These are phyloP conservation scores for Pichia norvegensis DNA, from an alignment of 1,139 yeast species.

Conservation along the genomic window DNA sequence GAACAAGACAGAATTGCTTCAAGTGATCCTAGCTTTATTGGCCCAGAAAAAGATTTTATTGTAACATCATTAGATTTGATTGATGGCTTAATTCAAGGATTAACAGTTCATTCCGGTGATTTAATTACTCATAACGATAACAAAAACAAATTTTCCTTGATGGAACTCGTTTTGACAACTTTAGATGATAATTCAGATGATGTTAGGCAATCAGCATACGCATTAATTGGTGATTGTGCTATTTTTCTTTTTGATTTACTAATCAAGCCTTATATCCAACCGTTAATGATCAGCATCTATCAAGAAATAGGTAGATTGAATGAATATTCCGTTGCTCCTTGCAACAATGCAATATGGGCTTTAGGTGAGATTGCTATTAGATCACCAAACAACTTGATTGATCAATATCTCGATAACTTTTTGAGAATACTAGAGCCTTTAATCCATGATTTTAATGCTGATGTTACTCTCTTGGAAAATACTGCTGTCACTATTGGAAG, in stretches of 20 bases:
- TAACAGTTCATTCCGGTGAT: conserved; percentile 55
- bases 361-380: conserved; percentile 78
- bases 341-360: conserved; percentile 92
- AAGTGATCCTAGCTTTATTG: conserved; percentile 59
- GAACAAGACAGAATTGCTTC: conserved; percentile 59
- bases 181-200: conserved; percentile 73
- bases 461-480: conserved; percentile 68
- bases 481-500: conserved; percentile 94
- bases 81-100: conserved; percentile 89
- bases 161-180: conserved; percentile 61
- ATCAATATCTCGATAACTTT: conserved; percentile 55
- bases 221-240: conserved; percentile 81
- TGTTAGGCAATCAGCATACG: conserved; percentile 89
- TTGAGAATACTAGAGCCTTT: conserved; percentile 59
- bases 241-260: conserved; percentile 49
- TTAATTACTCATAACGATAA: conserved; percentile 38
- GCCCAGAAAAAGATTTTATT: conserved; percentile 86
- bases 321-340: conserved; percentile 48
- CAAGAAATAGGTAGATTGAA: conserved; percentile 54
- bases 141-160: conserved; percentile 34
- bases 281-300: conserved; percentile 55
- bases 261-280: conserved; percentile 50
- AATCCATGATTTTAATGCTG: conserved; percentile 49
- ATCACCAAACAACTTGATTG: conserved; percentile 40
- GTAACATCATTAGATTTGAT: conserved; percentile 84